Conservation (phyloP, 2,329 filamentous ascomycete genomes). For the Cladosporium sp. region DNA sequence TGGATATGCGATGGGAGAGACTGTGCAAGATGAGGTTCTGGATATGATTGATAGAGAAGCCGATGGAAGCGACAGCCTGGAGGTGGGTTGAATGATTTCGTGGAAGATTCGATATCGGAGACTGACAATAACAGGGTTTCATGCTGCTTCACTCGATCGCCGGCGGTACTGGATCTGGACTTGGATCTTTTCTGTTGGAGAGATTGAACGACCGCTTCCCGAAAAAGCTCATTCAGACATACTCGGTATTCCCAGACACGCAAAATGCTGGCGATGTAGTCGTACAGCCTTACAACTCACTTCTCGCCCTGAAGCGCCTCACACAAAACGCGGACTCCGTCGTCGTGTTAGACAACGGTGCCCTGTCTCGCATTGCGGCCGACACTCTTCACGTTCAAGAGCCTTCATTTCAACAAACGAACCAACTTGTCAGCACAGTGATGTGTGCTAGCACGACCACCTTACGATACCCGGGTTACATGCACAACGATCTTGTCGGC, state of each 20-base stretch:
- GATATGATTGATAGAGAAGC: conserved; percentile 99
- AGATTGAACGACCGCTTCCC: conserved; percentile 95
- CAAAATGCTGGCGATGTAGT: conserved; percentile 85
- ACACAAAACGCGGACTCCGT: conserved; percentile 97
- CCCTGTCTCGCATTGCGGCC: conserved; percentile 86
- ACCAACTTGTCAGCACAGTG: conserved; percentile 91
- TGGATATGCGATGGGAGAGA: conserved; percentile 88
- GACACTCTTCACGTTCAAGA: conserved; percentile 93
- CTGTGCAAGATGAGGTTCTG: conserved; percentile 92
- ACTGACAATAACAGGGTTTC: conserved; percentile 56
- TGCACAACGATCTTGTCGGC: conserved; percentile 98
- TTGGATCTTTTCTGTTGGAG: conserved; percentile 92
- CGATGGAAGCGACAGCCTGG: conserved; percentile 93
- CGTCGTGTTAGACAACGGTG: conserved; percentile 94
- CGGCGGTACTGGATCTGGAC: conserved; percentile 90
- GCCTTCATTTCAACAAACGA: conserved; percentile 94
- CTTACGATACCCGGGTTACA: conserved; percentile 93
- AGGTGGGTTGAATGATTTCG: conserved; percentile 48
- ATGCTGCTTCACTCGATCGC: conserved; percentile 99
- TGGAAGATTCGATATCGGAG: neutral
- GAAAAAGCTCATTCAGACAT: conserved; percentile 98
- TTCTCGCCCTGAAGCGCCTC: conserved; percentile 83
- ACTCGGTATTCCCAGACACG: conserved; percentile 96
- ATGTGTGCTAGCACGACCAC: conserved; percentile 99
- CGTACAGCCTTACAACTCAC: conserved; percentile 96